phyloP scores from a whole-genome alignment of 495 filamentous ascomycete species.

The Melanomma pulvis-pyrius region DNA sequence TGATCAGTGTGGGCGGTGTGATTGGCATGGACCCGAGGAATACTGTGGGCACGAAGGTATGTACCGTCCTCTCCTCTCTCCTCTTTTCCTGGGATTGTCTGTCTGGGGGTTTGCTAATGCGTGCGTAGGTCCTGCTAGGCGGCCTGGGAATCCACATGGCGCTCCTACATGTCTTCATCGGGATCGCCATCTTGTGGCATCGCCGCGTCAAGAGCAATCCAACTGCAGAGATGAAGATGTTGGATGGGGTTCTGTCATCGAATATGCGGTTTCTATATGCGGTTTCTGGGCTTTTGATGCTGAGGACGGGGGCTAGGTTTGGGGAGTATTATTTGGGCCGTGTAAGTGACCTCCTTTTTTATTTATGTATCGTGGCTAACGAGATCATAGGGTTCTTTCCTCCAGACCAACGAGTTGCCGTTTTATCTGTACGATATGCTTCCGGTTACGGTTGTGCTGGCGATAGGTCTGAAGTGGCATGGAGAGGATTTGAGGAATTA shows the following conservation, averaged over 20 bases:
- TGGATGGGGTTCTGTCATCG: background rate
- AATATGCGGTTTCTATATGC: background rate
- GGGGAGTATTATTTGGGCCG: background rate
- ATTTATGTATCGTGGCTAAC: background rate
- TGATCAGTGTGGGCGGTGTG: background rate
- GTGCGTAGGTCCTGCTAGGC: background rate
- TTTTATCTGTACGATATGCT: background rate
- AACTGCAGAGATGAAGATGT: background rate
- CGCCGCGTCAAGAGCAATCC: background rate
- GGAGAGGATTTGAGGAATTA: background rate
- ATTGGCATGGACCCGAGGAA: background rate
- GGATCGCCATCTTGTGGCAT: background rate
- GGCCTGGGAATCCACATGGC: background rate
- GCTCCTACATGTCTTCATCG: background rate
- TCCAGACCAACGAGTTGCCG: background rate
- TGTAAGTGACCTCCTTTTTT: background rate
- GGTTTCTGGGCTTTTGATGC: background rate
- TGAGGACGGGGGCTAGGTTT: background rate
- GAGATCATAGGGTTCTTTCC: background rate
- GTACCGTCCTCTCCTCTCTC: too few species aligned
- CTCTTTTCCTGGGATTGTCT: too few species aligned
- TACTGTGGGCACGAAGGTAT: background rate
- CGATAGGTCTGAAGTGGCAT: background rate
- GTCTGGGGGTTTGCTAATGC: too few species aligned
- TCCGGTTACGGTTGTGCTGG: background rate